Percentiles rank a stretch among this genome's conserved stretches.
Conservation (phyloP, 345 rosid genomes). For the Cochlearia excelsa region DNA sequence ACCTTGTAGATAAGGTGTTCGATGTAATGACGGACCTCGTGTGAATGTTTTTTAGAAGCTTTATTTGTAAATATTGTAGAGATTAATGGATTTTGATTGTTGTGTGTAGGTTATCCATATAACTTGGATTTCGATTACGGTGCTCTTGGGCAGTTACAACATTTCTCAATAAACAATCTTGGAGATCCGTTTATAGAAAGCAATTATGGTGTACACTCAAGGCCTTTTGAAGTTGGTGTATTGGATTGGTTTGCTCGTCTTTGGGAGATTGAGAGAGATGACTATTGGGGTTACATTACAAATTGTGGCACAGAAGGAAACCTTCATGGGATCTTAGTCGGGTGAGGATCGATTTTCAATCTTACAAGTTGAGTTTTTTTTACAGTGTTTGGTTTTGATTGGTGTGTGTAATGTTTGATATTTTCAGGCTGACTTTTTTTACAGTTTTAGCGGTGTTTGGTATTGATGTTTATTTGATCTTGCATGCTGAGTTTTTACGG, state of each 20-base stretch:
- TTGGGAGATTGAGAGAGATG: constrained; percentile 93
- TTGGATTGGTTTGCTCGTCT: constrained; percentile 99
- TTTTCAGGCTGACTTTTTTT: background rate
- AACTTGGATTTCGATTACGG: constrained; percentile 97
- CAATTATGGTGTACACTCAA: constrained; percentile 96
- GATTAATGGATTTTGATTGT: background rate
- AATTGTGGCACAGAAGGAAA: constrained; percentile 99
- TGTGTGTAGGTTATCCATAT: constrained; percentile 83
- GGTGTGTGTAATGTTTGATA: no score
- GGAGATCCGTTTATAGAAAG: constrained; percentile 99
- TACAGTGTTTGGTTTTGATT: no score
- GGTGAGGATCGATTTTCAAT: constrained; percentile 39
- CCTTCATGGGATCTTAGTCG: constrained; percentile 96
- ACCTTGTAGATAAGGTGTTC: background rate
- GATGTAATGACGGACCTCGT: background rate
- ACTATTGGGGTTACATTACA: constrained; percentile 98
- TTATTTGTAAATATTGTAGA: background rate
- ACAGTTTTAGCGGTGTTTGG: background rate
- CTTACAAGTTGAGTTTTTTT: background rate
- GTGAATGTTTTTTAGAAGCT: background rate
- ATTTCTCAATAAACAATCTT: constrained; percentile 91
- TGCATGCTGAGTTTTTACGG: background rate
- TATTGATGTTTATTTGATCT: background rate
- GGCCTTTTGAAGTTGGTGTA: constrained; percentile 98
- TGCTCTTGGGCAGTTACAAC: constrained; percentile 87